Conservation (phyloP, 495 filamentous ascomycete species). For the Monascus purpureus region DNA sequence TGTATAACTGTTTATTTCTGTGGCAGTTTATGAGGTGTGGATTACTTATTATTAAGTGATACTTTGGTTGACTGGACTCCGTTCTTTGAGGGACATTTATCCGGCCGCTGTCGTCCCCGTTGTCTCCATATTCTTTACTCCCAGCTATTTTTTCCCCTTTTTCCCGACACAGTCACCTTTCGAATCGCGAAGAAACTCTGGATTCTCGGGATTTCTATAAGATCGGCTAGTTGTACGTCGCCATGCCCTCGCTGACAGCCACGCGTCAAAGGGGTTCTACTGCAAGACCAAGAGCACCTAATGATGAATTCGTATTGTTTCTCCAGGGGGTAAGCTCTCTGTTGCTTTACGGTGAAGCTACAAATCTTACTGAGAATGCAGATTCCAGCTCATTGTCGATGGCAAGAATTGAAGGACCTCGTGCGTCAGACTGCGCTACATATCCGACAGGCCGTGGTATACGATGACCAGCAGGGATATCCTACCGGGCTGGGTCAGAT, state of each 20-base stretch:
- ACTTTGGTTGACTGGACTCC: too few relatives aligned
- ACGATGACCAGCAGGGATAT: slow-evolving; percentile 32
- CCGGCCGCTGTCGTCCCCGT: background rate
- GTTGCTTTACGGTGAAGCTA: background rate
- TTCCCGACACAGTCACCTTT: background rate
- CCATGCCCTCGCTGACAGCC: slow-evolving; percentile 18
- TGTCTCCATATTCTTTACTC: background rate
- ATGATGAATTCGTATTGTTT: slow-evolving; percentile 34
- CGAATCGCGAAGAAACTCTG: too few relatives aligned
- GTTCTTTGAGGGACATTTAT: too few relatives aligned
- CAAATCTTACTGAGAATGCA: slow-evolving; percentile 9
- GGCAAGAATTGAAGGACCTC: slow-evolving; percentile 36
- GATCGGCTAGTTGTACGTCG: too few relatives aligned
- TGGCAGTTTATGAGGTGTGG: too few relatives aligned
- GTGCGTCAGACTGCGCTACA: slow-evolving; percentile 33
- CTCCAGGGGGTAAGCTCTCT: slow-evolving; percentile 26
- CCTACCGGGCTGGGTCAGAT: slow-evolving; percentile 34
- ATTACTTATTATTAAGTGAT: too few relatives aligned
- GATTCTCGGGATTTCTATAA: too few relatives aligned
- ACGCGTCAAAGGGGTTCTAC: slow-evolving; percentile 21
- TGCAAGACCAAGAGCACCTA: slow-evolving; percentile 18
- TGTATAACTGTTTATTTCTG: too few relatives aligned
- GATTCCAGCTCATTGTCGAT: slow-evolving; percentile 34
- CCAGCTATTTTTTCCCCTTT: background rate
- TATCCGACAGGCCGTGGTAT: slow-evolving; percentile 35